A percentile compares a stretch with the other conserved stretches of the same genome.
Evolutionary conservation across 2,329 filamentous ascomycete species (phyloP).

Genomic region (Alternaria arborescens): DNA sequence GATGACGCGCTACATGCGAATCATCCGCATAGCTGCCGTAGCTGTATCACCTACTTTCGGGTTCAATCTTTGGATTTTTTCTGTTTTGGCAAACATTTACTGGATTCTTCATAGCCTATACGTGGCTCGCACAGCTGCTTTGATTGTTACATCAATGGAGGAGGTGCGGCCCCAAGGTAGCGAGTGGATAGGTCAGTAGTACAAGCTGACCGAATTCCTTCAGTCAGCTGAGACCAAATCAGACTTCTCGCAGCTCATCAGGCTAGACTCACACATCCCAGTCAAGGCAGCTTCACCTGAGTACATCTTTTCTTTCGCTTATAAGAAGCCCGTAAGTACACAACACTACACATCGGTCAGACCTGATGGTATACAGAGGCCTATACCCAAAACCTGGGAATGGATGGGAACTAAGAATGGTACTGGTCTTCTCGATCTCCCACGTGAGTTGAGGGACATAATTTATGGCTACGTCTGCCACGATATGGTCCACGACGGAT

Average conservation of each 20-base stretch:
- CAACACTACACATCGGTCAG: rapidly evolving
- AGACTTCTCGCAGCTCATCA: background rate
- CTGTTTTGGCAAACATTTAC: background rate
- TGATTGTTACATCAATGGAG: background rate
- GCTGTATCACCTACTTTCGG: background rate
- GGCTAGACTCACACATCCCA: background rate
- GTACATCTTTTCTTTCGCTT: background rate
- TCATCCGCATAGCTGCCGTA: background rate
- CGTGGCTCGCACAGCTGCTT: background rate
- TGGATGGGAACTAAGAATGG: background rate
- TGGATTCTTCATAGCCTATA: background rate
- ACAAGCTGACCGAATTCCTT: no score
- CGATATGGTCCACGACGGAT: background rate
- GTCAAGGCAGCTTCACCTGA: background rate
- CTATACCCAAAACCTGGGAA: background rate
- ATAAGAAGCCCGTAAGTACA: background rate
- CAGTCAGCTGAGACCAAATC: background rate
- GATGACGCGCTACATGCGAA: background rate
- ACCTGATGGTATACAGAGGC: background rate
- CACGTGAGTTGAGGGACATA: conserved; percentile 1
- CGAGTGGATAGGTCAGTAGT: background rate
- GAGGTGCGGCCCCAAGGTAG: background rate
- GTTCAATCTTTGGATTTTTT: background rate
- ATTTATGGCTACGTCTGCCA: background rate
- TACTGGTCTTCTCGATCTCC: background rate